Evolutionary conservation across 352 stramenopile genomes (phyloP).

Genomic region (Globisporangium uncinulatum): DNA sequence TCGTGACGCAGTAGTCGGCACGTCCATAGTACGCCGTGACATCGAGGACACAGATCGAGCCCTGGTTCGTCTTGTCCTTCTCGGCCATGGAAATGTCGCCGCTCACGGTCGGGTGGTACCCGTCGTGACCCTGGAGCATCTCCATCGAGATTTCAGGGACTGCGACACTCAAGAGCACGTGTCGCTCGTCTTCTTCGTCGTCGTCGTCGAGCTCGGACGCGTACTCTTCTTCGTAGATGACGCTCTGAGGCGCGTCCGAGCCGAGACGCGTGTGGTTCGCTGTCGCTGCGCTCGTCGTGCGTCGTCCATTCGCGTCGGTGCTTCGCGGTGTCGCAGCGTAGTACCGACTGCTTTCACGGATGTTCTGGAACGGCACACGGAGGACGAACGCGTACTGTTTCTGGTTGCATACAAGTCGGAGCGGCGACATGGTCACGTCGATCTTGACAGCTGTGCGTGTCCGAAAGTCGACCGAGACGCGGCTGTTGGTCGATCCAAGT

Average conservation of each 20-base stretch:
- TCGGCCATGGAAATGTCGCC: conserved; percentile 75
- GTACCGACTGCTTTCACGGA: conserved; percentile 57
- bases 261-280: conserved; percentile 3
- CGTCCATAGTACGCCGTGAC: conserved; percentile 36
- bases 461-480: conserved; percentile 54
- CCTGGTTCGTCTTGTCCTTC: conserved; percentile 48
- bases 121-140: conserved; percentile 64
- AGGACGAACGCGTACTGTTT: conserved; percentile 80
- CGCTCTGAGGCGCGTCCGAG: conserved; percentile 14
- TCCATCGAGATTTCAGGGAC: conserved; percentile 79
- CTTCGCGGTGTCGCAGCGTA: conserved; percentile 13
- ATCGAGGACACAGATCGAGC: conserved; percentile 68
- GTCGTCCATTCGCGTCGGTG: not conserved
- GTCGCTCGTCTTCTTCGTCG: conserved; percentile 41
- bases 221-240: conserved; percentile 23
- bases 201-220: conserved; percentile 3
- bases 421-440: conserved; percentile 40
- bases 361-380: conserved; percentile 69
- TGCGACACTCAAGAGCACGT: conserved; percentile 47
- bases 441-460: conserved; percentile 50
- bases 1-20: conserved; percentile 51
- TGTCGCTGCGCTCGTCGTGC: not conserved
- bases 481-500: conserved; percentile 61
- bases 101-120: conserved; percentile 72
- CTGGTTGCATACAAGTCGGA: conserved; percentile 78